These are phyloP conservation scores for Saksenaea oblongispora DNA, from an alignment of 371 early-diverging fungal species.

Conservation along the genomic window DNA sequence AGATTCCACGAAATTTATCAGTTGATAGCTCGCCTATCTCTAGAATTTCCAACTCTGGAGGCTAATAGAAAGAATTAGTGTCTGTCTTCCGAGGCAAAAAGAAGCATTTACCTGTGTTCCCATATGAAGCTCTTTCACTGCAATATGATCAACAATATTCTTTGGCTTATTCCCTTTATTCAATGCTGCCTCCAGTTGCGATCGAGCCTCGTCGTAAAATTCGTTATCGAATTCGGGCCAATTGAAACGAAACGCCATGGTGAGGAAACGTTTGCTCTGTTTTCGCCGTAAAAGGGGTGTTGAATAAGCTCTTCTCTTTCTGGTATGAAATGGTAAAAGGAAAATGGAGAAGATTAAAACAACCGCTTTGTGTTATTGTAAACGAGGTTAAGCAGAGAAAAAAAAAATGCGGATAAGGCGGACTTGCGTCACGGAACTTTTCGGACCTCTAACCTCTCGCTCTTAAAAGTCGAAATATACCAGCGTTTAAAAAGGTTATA, in stretches of 20 bases:
- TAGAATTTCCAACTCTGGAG: constrained; percentile 96
- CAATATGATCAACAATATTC: constrained; percentile 89
- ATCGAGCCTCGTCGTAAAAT: constrained; percentile 84
- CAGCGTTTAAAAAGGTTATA: too few species aligned
- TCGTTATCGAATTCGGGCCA: constrained; percentile 90
- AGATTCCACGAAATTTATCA: constrained; percentile 95
- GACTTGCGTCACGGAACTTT: too few species aligned
- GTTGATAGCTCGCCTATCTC: constrained; percentile 94
- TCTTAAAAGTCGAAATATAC: too few species aligned
- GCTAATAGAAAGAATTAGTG: constrained; percentile 41
- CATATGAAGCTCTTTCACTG: constrained; percentile 90
- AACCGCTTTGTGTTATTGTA: too few species aligned
- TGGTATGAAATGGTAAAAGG: too few species aligned
- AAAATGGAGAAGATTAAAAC: too few species aligned
- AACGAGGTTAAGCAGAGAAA: too few species aligned
- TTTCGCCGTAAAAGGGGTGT: too few species aligned
- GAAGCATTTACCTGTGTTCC: constrained; percentile 75
- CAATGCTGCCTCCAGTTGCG: constrained; percentile 84
- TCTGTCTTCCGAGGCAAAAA: not conserved
- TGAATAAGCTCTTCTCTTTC: too few species aligned
- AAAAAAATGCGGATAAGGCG: too few species aligned
- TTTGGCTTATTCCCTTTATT: constrained; percentile 91
- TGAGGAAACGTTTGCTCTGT: not conserved
- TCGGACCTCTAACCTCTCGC: too few species aligned
- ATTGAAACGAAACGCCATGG: constrained; percentile 94